Evolutionary conservation across 805 yeast genomes (phyloP).

Genomic region (Torulaspora microellipsoides): DNA sequence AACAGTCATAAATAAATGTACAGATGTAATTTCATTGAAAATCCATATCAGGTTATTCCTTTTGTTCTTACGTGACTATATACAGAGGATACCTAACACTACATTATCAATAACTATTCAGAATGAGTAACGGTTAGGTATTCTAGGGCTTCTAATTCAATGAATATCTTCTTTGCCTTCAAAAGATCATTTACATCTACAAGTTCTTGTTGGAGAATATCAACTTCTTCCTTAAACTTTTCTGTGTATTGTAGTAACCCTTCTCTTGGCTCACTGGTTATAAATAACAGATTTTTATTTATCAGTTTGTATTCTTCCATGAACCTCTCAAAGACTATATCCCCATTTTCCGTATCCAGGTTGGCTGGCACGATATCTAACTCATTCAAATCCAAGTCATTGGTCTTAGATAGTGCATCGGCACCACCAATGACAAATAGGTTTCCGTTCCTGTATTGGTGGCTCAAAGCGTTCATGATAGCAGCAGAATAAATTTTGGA

Average conservation of each 20-base stretch:
- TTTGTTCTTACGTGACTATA: neutral
- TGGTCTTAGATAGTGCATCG: constrained; percentile 17
- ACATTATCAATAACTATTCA: neutral
- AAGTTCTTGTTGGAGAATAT: constrained; percentile 67
- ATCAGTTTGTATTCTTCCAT: constrained; percentile 45
- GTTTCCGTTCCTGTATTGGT: constrained; percentile 70
- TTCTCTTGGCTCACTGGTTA: constrained; percentile 54
- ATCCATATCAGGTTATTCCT: too few species aligned
- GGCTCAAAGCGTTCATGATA: constrained; percentile 74
- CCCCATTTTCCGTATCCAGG: constrained; percentile 40
- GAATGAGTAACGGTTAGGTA: constrained; percentile 43
- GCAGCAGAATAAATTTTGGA: constrained; percentile 69
- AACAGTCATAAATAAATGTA: too few species aligned
- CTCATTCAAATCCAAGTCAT: constrained; percentile 22
- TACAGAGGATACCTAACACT: constrained; percentile 1
- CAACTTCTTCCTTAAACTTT: constrained; percentile 48
- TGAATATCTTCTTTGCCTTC: constrained; percentile 68
- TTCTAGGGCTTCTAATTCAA: constrained; percentile 69
- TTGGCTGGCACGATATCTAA: constrained; percentile 33
- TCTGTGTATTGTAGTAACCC: constrained; percentile 61
- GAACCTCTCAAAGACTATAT: constrained; percentile 43
- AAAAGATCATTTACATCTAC: constrained; percentile 79
- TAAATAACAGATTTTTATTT: constrained; percentile 54
- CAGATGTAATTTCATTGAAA: too few species aligned
- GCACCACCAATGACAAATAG: constrained; percentile 64